Conservation (phyloP, 2,329 filamentous ascomycete species). For the Colletotrichum chlorophyti region DNA sequence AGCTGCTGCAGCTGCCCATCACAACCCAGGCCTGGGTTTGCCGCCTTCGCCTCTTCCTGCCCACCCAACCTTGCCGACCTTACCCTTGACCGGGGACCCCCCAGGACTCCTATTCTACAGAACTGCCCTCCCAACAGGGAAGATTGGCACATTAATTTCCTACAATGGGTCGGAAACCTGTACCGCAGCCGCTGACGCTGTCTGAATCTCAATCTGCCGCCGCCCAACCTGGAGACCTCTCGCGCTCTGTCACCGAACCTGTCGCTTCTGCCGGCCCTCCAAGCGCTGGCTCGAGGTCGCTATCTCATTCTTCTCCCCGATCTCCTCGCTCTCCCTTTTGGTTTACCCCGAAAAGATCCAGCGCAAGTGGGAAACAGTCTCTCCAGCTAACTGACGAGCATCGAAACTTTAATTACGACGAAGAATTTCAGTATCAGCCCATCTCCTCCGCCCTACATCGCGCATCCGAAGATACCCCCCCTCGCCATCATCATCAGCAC, state of each 20-base stretch:
- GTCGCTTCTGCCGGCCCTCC: slow-evolving; percentile 38
- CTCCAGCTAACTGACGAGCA: slow-evolving; percentile 23
- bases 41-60: no score
- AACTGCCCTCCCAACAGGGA: slow-evolving; percentile 2
- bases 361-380: slow-evolving; percentile 26
- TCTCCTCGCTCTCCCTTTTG: slow-evolving; percentile 53
- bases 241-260: slow-evolving; percentile 40
- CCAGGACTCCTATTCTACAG: slow-evolving; percentile 11
- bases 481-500: slow-evolving; percentile 34
- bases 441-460: slow-evolving; percentile 36
- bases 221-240: slow-evolving; percentile 37
- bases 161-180: slow-evolving; percentile 63
- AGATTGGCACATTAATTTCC: slow-evolving; percentile 25
- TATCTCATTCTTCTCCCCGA: slow-evolving; percentile 51
- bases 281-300: slow-evolving; percentile 44
- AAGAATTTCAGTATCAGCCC: slow-evolving; percentile 34
- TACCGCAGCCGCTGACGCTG: slow-evolving; percentile 64
- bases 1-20: slow-evolving; percentile 3
- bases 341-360: slow-evolving; percentile 45
- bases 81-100: slow-evolving; percentile 29
- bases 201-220: slow-evolving; percentile 44
- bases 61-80: background rate
- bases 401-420: slow-evolving; percentile 33
- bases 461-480: slow-evolving; percentile 30
- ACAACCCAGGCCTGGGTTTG: no score